Base-by-base conservation (phyloP, 2,329 filamentous ascomycete genomes). In the Cladosporium sp. region DNA sequence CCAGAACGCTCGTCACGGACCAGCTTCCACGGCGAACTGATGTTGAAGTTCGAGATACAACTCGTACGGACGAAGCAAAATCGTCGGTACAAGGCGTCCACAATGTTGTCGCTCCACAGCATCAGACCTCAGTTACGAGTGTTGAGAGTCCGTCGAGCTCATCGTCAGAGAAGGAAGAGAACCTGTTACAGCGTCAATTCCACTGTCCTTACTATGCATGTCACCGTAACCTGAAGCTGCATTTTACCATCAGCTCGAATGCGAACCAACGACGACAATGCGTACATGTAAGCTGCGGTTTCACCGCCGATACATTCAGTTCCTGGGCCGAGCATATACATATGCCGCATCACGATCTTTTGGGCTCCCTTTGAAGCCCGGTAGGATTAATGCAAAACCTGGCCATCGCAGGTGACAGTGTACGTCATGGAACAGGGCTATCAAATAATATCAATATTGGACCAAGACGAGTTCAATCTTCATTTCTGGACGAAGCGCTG, bases 181-280 rank as follows among this genome's bases (percentile, higher is more conserved):
- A 54, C 5, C 16, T 54, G 3, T 6, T 23, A 2, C 59, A 54
- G 34, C 21, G n/a, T 28, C 59, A 39, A 8, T 62, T 62, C 32
- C 48, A 62, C 32, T 62, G 59, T 25, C 59, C 59, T 7, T 62
- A 62, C 34, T 62, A 62, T 21, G 59, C 30, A 26, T 62, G 59
- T 10, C 59, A 62, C 23, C 46, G 26, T 7, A 62, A 54, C 10
- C 48, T 62, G 16, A 30, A 28, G 3, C 14, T 23, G 5, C 28
- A 43, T 8, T 16, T 16, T 10, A 5, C 48, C 43, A 59, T 18
- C 18, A 39, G 18, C 6, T 48, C 23, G 13, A 25, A 18, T 5
- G 43, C 59, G 23, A 32, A 18, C 23, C 30, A 34, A 13, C 28
- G 11, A 13, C 28, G 11, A 2, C 13, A 28, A 13, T 62, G 59